Percentiles rank a stretch among this genome's conserved stretches.
Evolutionary conservation across 345 rosid genomes (phyloP).

Genomic region (Laguncularia racemosa): DNA sequence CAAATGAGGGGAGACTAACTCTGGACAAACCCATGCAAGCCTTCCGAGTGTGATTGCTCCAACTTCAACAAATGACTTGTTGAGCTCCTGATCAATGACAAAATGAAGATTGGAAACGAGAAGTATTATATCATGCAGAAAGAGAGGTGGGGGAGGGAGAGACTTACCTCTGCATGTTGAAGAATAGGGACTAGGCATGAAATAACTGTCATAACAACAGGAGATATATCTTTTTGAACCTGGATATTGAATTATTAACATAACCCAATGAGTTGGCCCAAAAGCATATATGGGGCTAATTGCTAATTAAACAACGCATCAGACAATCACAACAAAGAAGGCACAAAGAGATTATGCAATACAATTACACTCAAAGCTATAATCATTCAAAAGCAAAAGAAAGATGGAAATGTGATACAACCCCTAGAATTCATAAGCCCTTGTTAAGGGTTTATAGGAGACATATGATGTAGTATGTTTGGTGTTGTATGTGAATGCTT

Average conservation of each 20-base stretch:
- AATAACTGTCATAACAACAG: slow-evolving; percentile 59
- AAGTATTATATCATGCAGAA: neutral
- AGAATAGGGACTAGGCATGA: slow-evolving; percentile 63
- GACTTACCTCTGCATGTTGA: slow-evolving; percentile 59
- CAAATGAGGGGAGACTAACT: slow-evolving; percentile 78
- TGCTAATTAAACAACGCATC: no score
- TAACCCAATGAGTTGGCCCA: neutral
- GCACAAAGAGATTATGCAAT: no score
- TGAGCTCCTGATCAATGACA: slow-evolving; percentile 42
- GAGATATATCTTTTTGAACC: slow-evolving; percentile 79
- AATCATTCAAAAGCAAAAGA: no score
- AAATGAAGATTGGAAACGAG: neutral
- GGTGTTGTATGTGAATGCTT: no score
- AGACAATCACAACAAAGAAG: no score
- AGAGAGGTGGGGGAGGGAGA: neutral
- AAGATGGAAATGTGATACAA: no score
- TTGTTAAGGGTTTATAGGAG: no score
- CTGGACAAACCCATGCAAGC: slow-evolving; percentile 91
- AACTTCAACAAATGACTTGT: slow-evolving; percentile 74
- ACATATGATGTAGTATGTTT: no score
- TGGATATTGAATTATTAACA: slow-evolving; percentile 17
- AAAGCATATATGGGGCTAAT: neutral
- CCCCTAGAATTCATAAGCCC: no score
- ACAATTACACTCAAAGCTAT: no score
- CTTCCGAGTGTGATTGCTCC: slow-evolving; percentile 92